A percentile compares a stretch with the other conserved stretches of the same genome.
phyloP scores from a whole-genome alignment of 164 flowering plant species.

The Liquidambar formosana region DNA sequence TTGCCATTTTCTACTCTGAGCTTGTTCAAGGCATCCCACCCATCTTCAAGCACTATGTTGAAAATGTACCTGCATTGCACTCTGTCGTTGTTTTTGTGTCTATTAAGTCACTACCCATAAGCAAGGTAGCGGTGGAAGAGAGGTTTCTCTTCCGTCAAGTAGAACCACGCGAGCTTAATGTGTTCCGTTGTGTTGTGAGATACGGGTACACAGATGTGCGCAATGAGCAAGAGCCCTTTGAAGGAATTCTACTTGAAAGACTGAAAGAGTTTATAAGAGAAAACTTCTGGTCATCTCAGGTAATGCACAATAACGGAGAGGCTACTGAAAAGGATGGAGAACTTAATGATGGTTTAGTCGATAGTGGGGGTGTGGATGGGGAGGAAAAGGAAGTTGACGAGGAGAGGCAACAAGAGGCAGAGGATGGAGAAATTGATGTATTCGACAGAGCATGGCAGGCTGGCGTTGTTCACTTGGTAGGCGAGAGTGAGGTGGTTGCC shows the following conservation, averaged over 20 bases:
- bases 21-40: conserved; percentile 88
- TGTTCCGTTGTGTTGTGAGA: conserved; percentile 72
- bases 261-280: conserved; percentile 54
- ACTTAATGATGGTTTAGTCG: background rate
- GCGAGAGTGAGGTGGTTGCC: conserved; percentile 68
- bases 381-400: conserved; percentile 2
- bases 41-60: conserved; percentile 64
- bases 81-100: conserved; percentile 70
- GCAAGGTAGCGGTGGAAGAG: conserved; percentile 65
- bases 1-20: conserved; percentile 77
- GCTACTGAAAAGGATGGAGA: background rate
- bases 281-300: conserved; percentile 18
- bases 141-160: conserved; percentile 65
- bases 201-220: conserved; percentile 72
- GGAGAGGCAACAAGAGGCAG: conserved; percentile 7
- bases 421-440: conserved; percentile 33
- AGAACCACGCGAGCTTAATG: conserved; percentile 42
- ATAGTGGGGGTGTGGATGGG: background rate
- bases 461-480: conserved; percentile 65
- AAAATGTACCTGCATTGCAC: conserved; percentile 69
- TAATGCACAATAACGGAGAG: background rate
- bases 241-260: conserved; percentile 45
- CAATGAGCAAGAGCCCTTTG: conserved; percentile 58
- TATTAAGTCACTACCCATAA: conserved; percentile 70
- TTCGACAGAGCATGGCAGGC: conserved; percentile 41